These are phyloP conservation scores for Paramarasmius palmivorus DNA, from an alignment of 1,284 basidiomycete species.

Conservation along the genomic window DNA sequence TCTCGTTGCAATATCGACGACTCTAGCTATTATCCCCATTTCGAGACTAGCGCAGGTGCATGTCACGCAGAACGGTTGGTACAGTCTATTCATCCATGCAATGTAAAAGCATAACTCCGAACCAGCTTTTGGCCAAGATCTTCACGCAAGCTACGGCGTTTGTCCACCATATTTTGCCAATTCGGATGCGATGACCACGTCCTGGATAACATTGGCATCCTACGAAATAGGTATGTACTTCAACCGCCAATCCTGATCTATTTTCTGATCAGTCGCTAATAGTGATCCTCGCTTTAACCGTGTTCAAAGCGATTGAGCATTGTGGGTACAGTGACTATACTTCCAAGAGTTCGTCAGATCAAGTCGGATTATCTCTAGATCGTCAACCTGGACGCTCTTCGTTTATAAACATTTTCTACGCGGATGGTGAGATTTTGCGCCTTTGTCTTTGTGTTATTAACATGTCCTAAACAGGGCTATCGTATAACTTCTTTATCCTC, in stretches of 20 bases:
- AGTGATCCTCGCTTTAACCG: neutral
- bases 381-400: neutral
- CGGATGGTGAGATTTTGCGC: neutral
- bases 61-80: neutral
- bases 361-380: too few species aligned
- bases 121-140: neutral
- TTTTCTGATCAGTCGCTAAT: too few species aligned
- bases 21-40: neutral
- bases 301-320: conserved; percentile 1
- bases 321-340: neutral
- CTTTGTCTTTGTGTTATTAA: too few species aligned
- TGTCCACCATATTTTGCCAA: conserved; percentile 1
- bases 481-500: neutral
- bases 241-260: neutral
- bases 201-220: neutral
- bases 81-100: neutral
- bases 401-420: neutral
- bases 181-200: neutral
- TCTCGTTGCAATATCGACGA: neutral
- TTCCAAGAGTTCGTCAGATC: too few species aligned
- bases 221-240: neutral
- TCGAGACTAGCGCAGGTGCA: neutral
- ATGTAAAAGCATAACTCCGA: neutral
- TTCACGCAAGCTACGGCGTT: neutral
- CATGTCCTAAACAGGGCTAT: too few species aligned